Base-by-base conservation (phyloP, 2,329 filamentous ascomycete species). In the Cladophialophora yegresii region DNA sequence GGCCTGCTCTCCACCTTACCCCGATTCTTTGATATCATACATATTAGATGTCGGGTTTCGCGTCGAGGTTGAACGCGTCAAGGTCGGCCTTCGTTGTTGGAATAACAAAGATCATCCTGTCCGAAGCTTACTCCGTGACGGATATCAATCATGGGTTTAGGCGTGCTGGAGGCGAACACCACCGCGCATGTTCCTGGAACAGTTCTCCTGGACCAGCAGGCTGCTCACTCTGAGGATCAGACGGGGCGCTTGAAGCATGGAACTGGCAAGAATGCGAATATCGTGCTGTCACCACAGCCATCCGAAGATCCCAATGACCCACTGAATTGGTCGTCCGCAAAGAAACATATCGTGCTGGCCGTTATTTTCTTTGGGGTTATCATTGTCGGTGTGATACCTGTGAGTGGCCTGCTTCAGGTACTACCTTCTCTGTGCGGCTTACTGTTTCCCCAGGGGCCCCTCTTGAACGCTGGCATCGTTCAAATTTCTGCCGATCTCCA, bases 221-320 rank as follows among this genome's bases (percentile, higher is more conserved):
- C 59, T 47, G 56, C 60, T 50, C 59, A 63, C 23, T 60, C 60
- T 9, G 60, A 60, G 33, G 54, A 60, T n/a, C 60, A 63, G 30
- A 66, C 64, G 4, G 61, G 64, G 33, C 61, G 56, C 47, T 49
- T 63, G 36, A 66, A 66, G 53, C 64, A 63, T 55, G 64, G 64
- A 20, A 61, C 51, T 4, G 64, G 64, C 20, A 63, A 54, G 23
- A 54, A 61, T 54, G 57, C 64, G 7, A 30, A 66, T 30, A 57
- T 66, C 23, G 62, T 78, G 49, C 71, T 78, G 6, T 73, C 77
- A 50, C 49, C 63, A 74, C 63, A 78, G 54, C 77, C 77, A 4
- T 75, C 70, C 12, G 72, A 76, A 53, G 74, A 76, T 36, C 75
- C 77, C 0, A 72, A 76, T 56, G 77, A 80, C 67, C 75, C 73